Conservation (phyloP, 163 green algal species). For the Coccomyxa subellipsoidea region DNA sequence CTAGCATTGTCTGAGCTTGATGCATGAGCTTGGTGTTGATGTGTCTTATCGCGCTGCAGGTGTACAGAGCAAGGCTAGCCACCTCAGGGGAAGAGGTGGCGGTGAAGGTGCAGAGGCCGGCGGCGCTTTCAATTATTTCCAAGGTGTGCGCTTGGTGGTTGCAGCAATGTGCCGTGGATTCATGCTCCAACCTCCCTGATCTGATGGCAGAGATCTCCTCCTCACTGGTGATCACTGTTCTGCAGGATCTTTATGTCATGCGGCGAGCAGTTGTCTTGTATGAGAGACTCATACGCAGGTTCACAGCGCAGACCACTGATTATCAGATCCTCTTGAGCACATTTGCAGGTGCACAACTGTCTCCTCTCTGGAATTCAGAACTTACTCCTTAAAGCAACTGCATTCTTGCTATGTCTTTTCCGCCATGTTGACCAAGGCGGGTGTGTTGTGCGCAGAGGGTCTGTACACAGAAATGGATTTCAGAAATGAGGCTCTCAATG, state of each 20-base stretch:
- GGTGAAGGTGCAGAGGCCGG: slow-evolving; percentile 61
- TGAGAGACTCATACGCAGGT: slow-evolving; percentile 66
- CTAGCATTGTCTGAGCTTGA: too few relatives aligned
- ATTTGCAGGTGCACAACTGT: slow-evolving; percentile 44
- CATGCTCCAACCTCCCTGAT: too few relatives aligned
- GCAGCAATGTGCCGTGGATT: not conserved
- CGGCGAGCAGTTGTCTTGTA: slow-evolving; percentile 75
- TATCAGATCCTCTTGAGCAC: slow-evolving; percentile 77
- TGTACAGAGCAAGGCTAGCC: slow-evolving; percentile 44
- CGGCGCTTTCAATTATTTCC: slow-evolving; percentile 46
- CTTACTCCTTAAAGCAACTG: not conserved
- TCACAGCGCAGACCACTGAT: slow-evolving; percentile 79
- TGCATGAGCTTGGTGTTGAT: too few relatives aligned
- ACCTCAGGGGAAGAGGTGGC: slow-evolving; percentile 46
- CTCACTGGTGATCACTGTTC: not conserved
- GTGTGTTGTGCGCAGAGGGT: slow-evolving; percentile 40
- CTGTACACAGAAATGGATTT: slow-evolving; percentile 84
- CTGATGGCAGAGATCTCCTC: too few relatives aligned
- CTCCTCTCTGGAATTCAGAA: not conserved
- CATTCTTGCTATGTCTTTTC: not conserved
- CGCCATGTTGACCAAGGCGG: not conserved
- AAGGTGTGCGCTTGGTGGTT: slow-evolving; percentile 23
- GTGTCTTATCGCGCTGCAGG: too few relatives aligned
- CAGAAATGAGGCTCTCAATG: slow-evolving; percentile 79
- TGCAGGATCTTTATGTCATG: slow-evolving; percentile 85